phyloP scores from a whole-genome alignment of 768 basidiomycete genomes.

The Nevesoporus exiguus region DNA sequence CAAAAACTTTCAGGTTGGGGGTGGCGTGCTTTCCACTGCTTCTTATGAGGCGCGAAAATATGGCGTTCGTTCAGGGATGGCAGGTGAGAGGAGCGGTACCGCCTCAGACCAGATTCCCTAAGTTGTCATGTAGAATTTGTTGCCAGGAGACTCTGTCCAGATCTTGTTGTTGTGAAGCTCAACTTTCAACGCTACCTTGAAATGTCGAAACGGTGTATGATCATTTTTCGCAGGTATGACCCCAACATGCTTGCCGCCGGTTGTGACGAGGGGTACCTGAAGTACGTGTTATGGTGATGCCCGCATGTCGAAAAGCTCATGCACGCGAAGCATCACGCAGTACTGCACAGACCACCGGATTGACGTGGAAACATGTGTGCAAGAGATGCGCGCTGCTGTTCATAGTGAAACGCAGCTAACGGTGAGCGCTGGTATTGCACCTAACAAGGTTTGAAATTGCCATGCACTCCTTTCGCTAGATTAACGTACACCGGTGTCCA shows the following conservation, averaged over 20 bases:
- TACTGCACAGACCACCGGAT: constrained; percentile 73
- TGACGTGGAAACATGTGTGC: constrained; percentile 69
- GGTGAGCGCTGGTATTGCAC: constrained; percentile 92
- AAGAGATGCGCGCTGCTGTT: constrained; percentile 71
- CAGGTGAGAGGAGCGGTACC: constrained; percentile 48
- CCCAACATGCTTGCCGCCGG: constrained; percentile 72
- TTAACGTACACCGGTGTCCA: constrained; percentile 28
- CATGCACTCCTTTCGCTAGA: constrained; percentile 11
- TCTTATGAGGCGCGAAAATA: constrained; percentile 90
- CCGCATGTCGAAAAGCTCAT: constrained; percentile 5
- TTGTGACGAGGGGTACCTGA: constrained; percentile 89
- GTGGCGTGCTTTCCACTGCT: constrained; percentile 83
- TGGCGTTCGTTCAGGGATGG: constrained; percentile 93
- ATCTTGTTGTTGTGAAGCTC: constrained; percentile 66
- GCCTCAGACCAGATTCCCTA: not conserved
- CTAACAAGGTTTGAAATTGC: constrained; percentile 70
- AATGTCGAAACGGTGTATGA: constrained; percentile 69
- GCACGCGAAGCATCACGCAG: constrained; percentile 62
- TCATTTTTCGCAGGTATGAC: constrained; percentile 67
- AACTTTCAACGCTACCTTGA: constrained; percentile 63
- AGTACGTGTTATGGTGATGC: constrained; percentile 45
- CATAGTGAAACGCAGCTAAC: constrained; percentile 80
- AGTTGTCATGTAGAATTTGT: constrained; percentile 63
- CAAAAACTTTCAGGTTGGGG: constrained; percentile 67
- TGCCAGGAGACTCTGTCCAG: constrained; percentile 90